Evolutionary conservation across 495 filamentous ascomycete species (phyloP).

Genomic region (Tirmania nivea): DNA sequence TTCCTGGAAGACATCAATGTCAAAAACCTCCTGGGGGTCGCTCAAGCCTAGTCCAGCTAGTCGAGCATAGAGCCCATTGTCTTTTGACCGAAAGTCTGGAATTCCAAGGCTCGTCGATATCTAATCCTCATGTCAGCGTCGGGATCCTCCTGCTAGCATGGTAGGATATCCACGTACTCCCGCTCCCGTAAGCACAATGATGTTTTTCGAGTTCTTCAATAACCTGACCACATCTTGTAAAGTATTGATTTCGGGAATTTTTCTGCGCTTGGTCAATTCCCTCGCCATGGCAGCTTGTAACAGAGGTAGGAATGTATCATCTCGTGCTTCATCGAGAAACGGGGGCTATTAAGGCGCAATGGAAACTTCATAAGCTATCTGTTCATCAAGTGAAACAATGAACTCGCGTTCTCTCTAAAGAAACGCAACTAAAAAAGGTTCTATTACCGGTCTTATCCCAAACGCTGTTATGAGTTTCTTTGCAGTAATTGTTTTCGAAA

Average conservation of each 20-base stretch:
- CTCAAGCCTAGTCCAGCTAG: constrained; percentile 46
- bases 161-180: constrained; percentile 30
- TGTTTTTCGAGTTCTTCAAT: constrained; percentile 51
- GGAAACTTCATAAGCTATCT: background rate
- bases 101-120: constrained; percentile 82
- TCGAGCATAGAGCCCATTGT: constrained; percentile 69
- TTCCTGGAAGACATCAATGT: constrained; percentile 63
- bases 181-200: constrained; percentile 84
- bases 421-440: background rate
- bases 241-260: constrained; percentile 61
- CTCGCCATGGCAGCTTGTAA: constrained; percentile 56
- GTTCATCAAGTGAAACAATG: background rate
- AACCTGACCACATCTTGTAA: constrained; percentile 70
- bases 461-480: constrained; percentile 87
- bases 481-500: constrained; percentile 42
- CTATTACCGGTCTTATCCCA: constrained; percentile 37
- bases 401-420: no score
- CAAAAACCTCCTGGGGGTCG: constrained; percentile 89
- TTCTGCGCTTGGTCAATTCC: constrained; percentile 63
- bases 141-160: background rate
- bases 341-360: constrained; percentile 25
- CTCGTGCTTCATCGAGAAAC: constrained; percentile 51
- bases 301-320: constrained; percentile 40
- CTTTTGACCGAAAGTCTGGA: constrained; percentile 70
- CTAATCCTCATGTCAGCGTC: constrained; percentile 17